Conservation (phyloP, 2,329 filamentous ascomycete genomes). For the Talaromyces marneffei region DNA sequence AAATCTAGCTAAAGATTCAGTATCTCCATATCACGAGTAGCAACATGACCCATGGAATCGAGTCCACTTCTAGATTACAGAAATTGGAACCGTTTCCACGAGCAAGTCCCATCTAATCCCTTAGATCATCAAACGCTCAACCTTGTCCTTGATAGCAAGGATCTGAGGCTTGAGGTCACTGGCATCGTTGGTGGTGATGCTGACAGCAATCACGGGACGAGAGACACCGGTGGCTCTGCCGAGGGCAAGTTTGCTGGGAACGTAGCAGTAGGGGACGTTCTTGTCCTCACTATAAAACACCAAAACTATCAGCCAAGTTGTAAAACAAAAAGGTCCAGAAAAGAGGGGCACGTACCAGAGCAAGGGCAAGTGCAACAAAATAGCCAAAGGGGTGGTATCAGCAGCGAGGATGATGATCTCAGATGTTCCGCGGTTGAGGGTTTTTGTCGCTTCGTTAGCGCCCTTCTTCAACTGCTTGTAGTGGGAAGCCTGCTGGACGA, state of each 20-base stretch:
- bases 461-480: constrained; percentile 77
- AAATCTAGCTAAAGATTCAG: constrained; percentile 10
- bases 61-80: not conserved
- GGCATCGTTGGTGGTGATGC: constrained; percentile 88
- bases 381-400: constrained; percentile 76
- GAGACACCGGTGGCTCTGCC: constrained; percentile 86
- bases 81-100: not conserved
- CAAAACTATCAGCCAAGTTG: not conserved
- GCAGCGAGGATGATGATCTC: constrained; percentile 87
- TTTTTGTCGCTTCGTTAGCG: constrained; percentile 81
- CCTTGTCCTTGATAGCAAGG: constrained; percentile 83
- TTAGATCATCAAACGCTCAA: constrained; percentile 93
- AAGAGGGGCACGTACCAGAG: constrained; percentile 37
- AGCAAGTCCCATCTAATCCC: not conserved
- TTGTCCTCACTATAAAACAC: constrained; percentile 55
- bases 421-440: constrained; percentile 81
- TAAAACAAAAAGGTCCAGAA: not conserved
- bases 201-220: constrained; percentile 77
- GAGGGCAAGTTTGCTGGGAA: constrained; percentile 72
- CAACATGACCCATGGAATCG: not conserved
- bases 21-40: not conserved
- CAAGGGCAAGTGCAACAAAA: constrained; percentile 82
- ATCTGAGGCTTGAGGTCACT: constrained; percentile 85
- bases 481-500: constrained; percentile 64
- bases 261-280: constrained; percentile 67